Base-by-base conservation (phyloP, 257 asterid genomes). In the Nicotiana paniculata region DNA sequence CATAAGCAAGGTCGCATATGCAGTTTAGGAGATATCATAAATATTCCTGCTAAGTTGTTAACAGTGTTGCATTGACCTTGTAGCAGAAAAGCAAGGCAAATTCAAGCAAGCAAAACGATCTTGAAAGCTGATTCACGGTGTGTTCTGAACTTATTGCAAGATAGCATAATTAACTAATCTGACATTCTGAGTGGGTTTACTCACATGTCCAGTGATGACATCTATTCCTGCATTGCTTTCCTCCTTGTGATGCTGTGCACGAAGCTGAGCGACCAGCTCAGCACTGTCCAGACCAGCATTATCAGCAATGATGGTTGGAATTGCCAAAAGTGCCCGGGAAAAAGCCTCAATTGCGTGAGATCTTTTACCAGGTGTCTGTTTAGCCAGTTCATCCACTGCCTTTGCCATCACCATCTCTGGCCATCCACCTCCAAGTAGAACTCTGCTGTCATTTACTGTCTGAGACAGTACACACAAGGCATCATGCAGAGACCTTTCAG, bases 381-480 rank as follows among this genome's bases (percentile, higher is more conserved):
- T 87, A 78, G 99, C 95, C 63, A 96, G 92, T 78, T 96, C 99
- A 85, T 91, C 97, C 15, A 93, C 96, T 75, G 97, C 97, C 88
- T 92, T 95, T 28, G 96, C 93, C 99, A 94, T 96, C 82, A 91
- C 92, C 98, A 94, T 91, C 88, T 94, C 98, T 16, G 98, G 94
- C 98, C 98, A 96, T 78, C 98, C 97, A 67, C 98, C 99, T 77
- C 98, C 99, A 58, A 91, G 84, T 70, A 94, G 82, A 79, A 93
- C 91, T 86, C 98, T 88, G 84, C 97, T 94, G 88, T 96, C 99
- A 82, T 84, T 92, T 81, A 93, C 97, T 0, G 98, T 96, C 85
- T 96, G 97, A 48, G 98, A 93, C 67, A 96, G 92, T 43, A 94
- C 99, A 62, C 98, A 94, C 89, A 96, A 77, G 68, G 99, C 99